Base-by-base conservation (phyloP, 331 rosid species). In the Erythrophleum ivorense region DNA sequence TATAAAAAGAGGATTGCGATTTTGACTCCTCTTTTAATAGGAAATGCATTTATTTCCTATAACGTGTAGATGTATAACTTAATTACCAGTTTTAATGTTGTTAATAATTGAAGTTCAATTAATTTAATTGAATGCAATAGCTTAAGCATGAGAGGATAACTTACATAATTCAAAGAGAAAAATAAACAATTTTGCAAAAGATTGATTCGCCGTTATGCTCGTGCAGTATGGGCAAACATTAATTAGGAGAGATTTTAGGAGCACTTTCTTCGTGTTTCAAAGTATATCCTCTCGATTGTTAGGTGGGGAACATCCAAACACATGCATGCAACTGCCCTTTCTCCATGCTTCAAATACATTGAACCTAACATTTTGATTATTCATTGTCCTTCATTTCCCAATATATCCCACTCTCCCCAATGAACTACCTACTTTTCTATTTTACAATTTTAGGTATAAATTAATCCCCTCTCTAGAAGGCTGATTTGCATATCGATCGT, bases 201-300 rank as follows among this genome's bases (percentile, higher is more conserved):
- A 4, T 43, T 6, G 9, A 43, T 1, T 43, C 7, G 9, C 46
- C 46, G 9, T 43, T n/a, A 67, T 29, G 18, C 33, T 49, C 36
- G 65, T 49, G 66, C 50, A 50, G 18, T 19, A 72, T 48, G 62
- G 66, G 41, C 73, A 71, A 46, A 80, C 71, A 79, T 43, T 31
- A 18, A 31, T 12, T 9, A 16, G 62, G 71, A 45, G 49, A 70
- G 49, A 70, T 15, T 41, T 62, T 19, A 73, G 50, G 62, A 24
- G 34, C 68, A 71, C 54, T 53, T 18, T 64, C 36, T 15, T 55
- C 41, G 59, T 78, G 80, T 49, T 73, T 65, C 19, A 21, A 65
- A n/a, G 13, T 40, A 21, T 21, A 46, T 67, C 64, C 33, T 79
- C 77, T 77, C 71, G 68, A 53, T 78, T 45, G 57, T 64, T 43